Conservation (phyloP, 192 early-diverging fungal species). For the Chytriomyces hyalinus region DNA sequence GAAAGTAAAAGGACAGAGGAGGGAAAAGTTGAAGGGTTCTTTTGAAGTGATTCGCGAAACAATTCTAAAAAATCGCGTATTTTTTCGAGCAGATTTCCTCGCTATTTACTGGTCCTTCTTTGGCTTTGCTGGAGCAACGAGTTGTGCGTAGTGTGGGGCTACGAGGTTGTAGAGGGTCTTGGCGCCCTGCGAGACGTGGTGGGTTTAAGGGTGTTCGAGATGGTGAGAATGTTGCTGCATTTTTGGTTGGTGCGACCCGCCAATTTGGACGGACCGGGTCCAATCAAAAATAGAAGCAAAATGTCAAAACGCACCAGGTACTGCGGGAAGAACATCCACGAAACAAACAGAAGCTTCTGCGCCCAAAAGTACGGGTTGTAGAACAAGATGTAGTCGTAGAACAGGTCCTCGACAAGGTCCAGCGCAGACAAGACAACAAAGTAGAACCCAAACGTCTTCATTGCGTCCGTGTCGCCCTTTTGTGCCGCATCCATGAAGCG, state of each 20-base stretch:
- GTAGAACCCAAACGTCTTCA: slow-evolving; percentile 50
- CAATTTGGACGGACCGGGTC: not conserved
- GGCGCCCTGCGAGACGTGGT: slow-evolving; percentile 29
- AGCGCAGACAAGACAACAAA: slow-evolving; percentile 36
- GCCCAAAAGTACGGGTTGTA: slow-evolving; percentile 55
- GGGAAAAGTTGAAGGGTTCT: too few species aligned
- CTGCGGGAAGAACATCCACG: slow-evolving; percentile 44
- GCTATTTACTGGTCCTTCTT: not conserved
- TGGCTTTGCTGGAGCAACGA: slow-evolving; percentile 21
- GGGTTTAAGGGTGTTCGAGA: not conserved
- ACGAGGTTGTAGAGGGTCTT: slow-evolving; percentile 42
- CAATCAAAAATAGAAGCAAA: not conserved
- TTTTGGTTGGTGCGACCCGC: not conserved
- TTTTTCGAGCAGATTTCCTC: too few species aligned
- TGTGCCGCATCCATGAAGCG: slow-evolving; percentile 43
- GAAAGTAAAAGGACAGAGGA: too few species aligned
- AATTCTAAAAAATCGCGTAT: too few species aligned
- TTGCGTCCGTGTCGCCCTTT: slow-evolving; percentile 37
- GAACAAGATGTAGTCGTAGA: slow-evolving; percentile 32
- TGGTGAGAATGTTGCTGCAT: not conserved
- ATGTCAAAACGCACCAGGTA: slow-evolving; percentile 40
- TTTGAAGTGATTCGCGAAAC: too few species aligned
- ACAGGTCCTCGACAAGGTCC: slow-evolving; percentile 39
- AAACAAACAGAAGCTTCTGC: slow-evolving; percentile 38
- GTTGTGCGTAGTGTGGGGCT: slow-evolving; percentile 36